Conservation (phyloP, 371 early-diverging fungal genomes). For the Mortierella sp. region DNA sequence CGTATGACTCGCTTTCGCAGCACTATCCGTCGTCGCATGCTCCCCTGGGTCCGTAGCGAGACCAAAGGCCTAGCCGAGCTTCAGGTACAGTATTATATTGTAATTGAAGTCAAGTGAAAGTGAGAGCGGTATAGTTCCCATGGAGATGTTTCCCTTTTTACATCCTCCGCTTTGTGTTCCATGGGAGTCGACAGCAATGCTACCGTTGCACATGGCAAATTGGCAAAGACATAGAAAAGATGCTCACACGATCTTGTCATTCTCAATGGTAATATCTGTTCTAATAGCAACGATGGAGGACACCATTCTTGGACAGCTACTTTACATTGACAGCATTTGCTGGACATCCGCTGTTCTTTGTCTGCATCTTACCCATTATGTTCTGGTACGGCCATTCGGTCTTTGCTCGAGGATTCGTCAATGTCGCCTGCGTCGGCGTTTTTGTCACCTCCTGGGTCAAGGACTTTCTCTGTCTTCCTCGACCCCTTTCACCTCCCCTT, state of each 20-base stretch:
- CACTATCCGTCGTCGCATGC: conserved; percentile 36
- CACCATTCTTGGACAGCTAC: conserved; percentile 49
- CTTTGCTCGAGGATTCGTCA: conserved; percentile 53
- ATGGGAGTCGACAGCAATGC: no score
- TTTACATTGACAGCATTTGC: conserved; percentile 57
- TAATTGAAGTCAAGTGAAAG: background rate
- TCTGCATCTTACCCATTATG: conserved; percentile 53
- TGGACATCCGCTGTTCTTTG: conserved; percentile 54
- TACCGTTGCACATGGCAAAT: no score
- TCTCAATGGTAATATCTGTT: no score
- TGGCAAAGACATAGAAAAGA: no score
- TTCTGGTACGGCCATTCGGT: conserved; percentile 57
- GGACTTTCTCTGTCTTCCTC: conserved; percentile 83
- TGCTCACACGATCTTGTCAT: background rate
- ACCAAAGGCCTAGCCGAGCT: conserved; percentile 32
- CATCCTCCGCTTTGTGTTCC: background rate
- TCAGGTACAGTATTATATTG: conserved; percentile 23
- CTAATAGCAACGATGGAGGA: conserved; percentile 41
- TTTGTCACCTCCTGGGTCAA: conserved; percentile 60
- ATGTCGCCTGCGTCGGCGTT: conserved; percentile 49
- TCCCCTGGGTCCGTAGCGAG: conserved; percentile 48
- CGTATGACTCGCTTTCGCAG: conserved; percentile 39
- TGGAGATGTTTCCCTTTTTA: background rate
- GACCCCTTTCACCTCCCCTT: conserved; percentile 82
- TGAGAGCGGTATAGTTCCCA: background rate